Evolutionary conservation across 306 rosid species (phyloP).

Genomic region (Prunus mongolica): DNA sequence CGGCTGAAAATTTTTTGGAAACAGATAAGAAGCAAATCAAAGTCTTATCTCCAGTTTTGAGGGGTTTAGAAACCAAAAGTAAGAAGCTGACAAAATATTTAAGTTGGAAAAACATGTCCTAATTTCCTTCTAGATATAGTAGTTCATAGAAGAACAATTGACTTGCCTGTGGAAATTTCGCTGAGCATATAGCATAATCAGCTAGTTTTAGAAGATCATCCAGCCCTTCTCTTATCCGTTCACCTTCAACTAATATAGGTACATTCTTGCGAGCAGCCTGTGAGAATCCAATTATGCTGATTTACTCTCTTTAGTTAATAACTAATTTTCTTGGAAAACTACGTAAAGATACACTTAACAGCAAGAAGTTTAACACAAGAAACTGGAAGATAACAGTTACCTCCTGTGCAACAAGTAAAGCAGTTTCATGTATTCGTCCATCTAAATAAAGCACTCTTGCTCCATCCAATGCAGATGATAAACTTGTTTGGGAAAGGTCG

Average conservation of each 20-base stretch:
- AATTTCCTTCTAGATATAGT: conserved; percentile 15
- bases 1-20: background rate
- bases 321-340: background rate
- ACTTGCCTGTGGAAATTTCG: conserved; percentile 82
- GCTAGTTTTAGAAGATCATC: conserved; percentile 69
- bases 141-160: conserved; percentile 15
- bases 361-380: conserved; percentile 3
- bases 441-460: conserved; percentile 74
- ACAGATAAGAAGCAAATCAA: background rate
- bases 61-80: background rate
- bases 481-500: conserved; percentile 53
- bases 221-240: conserved; percentile 73
- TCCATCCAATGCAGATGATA: conserved; percentile 65
- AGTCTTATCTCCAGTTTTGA: background rate
- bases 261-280: conserved; percentile 69
- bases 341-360: background rate
- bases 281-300: conserved; percentile 26
- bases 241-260: conserved; percentile 81
- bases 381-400: conserved; percentile 37
- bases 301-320: background rate
- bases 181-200: conserved; percentile 70
- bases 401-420: conserved; percentile 78
- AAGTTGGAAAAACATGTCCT: background rate
- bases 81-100: background rate
- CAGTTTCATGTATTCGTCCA: conserved; percentile 60